Conservation (phyloP, 768 basidiomycete genomes). For the Kwoniella shandongensis region DNA sequence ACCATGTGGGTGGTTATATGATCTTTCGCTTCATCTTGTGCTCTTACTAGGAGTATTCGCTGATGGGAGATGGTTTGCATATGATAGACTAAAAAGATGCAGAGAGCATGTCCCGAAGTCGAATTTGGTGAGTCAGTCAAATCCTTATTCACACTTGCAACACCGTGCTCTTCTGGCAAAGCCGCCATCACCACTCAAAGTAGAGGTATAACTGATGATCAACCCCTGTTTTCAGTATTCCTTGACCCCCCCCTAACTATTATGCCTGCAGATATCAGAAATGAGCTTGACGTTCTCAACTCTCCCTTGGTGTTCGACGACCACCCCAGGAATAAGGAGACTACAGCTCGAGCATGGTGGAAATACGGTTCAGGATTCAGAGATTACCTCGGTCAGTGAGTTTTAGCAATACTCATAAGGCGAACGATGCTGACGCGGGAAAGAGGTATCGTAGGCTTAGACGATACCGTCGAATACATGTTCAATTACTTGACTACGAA, state of each 20-base stretch:
- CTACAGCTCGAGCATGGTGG: slow-evolving; percentile 48
- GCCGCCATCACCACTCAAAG: background rate
- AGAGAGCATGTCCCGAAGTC: slow-evolving; percentile 46
- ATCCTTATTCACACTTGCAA: background rate
- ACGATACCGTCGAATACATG: slow-evolving; percentile 41
- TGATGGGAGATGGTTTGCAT: slow-evolving; percentile 13
- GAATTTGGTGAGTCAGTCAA: slow-evolving; percentile 35
- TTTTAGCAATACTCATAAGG: no score
- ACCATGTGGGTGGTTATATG: slow-evolving; percentile 24
- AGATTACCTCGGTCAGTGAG: slow-evolving; percentile 29
- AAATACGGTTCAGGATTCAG: slow-evolving; percentile 26
- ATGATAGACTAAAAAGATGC: slow-evolving; percentile 40
- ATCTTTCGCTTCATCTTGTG: background rate
- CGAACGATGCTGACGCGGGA: no score
- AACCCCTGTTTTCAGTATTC: slow-evolving; percentile 28
- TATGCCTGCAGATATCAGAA: slow-evolving; percentile 42
- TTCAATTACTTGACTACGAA: slow-evolving; percentile 34
- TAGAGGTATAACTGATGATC: background rate
- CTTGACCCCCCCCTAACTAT: slow-evolving; percentile 47
- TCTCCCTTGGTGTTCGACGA: no score
- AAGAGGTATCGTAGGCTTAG: slow-evolving; percentile 20
- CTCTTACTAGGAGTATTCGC: no score
- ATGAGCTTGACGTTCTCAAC: slow-evolving; percentile 25
- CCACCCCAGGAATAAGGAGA: no score
- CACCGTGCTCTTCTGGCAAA: no score